Evolutionary conservation across 2,329 filamentous ascomycete species (phyloP).

Genomic region (Lecanicillium sp.): DNA sequence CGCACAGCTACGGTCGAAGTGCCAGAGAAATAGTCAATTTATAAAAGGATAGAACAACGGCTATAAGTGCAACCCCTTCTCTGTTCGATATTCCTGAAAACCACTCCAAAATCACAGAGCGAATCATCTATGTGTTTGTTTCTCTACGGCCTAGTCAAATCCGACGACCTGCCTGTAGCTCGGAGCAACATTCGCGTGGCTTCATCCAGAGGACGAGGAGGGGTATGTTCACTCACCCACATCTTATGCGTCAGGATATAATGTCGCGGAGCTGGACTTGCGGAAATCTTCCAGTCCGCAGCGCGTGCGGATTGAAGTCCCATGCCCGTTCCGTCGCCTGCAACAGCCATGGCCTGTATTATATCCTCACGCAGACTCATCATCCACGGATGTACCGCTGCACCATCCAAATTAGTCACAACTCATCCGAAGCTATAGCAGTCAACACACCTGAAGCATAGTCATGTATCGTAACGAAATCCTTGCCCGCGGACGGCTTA

Average conservation of each 20-base stretch:
- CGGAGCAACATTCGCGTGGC: background rate
- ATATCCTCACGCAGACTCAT: conserved; percentile 6
- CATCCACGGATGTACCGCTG: conserved; percentile 8
- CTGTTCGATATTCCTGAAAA: too few species aligned
- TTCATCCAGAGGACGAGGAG: conserved; percentile 1
- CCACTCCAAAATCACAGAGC: too few species aligned
- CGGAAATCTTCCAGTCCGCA: conserved; percentile 5
- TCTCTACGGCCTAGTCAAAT: background rate
- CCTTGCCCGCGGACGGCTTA: conserved; percentile 14
- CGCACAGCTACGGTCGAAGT: too few species aligned
- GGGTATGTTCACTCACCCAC: conserved; percentile 6
- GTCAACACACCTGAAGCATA: conserved; percentile 7
- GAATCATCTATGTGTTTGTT: background rate
- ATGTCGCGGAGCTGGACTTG: background rate
- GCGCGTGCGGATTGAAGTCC: background rate
- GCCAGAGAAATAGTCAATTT: too few species aligned
- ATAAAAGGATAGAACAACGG: too few species aligned
- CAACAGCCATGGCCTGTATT: conserved; percentile 2
- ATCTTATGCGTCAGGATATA: conserved; percentile 1
- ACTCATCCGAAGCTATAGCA: background rate
- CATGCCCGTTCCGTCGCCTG: conserved; percentile 3
- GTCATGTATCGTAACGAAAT: conserved; percentile 19
- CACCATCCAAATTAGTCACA: background rate
- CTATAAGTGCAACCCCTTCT: too few species aligned
- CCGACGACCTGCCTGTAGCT: conserved; percentile 1